A percentile compares a stretch with the other conserved stretches of the same genome.
These are phyloP conservation scores for Phytopythium aichiense DNA, from an alignment of 352 stramenopile species.

Conservation along the genomic window DNA sequence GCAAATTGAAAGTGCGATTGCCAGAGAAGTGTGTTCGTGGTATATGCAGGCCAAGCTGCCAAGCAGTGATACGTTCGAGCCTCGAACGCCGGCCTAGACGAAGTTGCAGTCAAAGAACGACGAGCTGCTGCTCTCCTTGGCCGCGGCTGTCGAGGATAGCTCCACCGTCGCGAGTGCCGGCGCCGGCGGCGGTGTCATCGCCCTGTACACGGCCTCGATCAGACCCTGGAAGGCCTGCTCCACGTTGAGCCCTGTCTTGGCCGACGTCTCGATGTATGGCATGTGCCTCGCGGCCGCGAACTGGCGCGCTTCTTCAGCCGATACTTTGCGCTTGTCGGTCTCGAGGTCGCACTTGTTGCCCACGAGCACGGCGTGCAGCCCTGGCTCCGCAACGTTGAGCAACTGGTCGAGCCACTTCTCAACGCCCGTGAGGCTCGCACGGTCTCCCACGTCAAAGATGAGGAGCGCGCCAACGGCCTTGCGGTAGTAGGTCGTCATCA, in stretches of 20 bases:
- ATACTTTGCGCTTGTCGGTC: slow-evolving; percentile 35
- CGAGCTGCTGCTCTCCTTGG: slow-evolving; percentile 9
- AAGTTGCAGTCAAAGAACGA: slow-evolving; percentile 54
- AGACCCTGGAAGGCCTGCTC: slow-evolving; percentile 55
- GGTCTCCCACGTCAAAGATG: slow-evolving; percentile 72
- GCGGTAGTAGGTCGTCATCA: slow-evolving; percentile 89
- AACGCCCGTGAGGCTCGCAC: slow-evolving; percentile 43
- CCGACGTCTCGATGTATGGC: slow-evolving; percentile 78
- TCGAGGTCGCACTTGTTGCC: slow-evolving; percentile 76
- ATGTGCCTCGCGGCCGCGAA: slow-evolving; percentile 69
- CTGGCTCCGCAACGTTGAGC: slow-evolving; percentile 65
- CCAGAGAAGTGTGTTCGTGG: background rate
- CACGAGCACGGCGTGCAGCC: slow-evolving; percentile 60
- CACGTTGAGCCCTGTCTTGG: slow-evolving; percentile 69
- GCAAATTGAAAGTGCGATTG: slow-evolving; percentile 1
- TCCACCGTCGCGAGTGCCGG: slow-evolving; percentile 27
- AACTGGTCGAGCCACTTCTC: slow-evolving; percentile 73
- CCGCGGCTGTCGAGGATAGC: slow-evolving; percentile 10
- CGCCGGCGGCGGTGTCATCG: slow-evolving; percentile 29
- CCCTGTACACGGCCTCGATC: slow-evolving; percentile 50
- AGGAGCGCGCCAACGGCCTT: slow-evolving; percentile 73
- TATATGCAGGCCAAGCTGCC: slow-evolving; percentile 3
- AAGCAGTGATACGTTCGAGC: background rate
- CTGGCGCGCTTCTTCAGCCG: slow-evolving; percentile 53
- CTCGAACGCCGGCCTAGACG: slow-evolving; percentile 9